Percentiles rank a stretch among this genome's conserved stretches.
Conservation (phyloP, 768 basidiomycete species). For the Pleurotus djamor region DNA sequence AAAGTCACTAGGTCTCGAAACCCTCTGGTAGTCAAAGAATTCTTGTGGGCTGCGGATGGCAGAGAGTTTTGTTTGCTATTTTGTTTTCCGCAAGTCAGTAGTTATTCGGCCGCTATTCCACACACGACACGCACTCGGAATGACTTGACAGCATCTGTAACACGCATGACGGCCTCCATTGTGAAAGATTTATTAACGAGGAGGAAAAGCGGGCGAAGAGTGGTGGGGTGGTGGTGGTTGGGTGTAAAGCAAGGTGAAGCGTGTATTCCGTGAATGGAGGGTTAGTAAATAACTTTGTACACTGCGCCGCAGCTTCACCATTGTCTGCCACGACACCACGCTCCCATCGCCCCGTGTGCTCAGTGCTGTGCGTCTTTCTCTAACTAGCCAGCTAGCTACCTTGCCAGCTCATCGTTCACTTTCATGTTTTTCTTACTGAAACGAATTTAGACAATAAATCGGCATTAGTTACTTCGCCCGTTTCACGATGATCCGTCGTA, state of each 20-base stretch:
- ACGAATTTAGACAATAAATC: background rate
- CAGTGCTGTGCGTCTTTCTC: background rate
- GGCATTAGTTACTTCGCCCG: conserved; percentile 7
- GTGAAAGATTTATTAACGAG: conserved; percentile 8
- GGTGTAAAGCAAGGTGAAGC: conserved; percentile 9
- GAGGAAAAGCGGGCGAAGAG: background rate
- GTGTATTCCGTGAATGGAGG: conserved; percentile 9
- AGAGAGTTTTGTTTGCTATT: conserved; percentile 79
- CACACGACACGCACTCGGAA: conserved; percentile 2
- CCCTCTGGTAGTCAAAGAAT: conserved; percentile 81
- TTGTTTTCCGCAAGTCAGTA: conserved; percentile 46
- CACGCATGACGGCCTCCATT: conserved; percentile 70
- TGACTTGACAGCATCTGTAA: conserved; percentile 63
- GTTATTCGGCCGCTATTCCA: background rate
- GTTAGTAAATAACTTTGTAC: background rate
- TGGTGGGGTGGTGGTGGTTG: conserved; percentile 3
- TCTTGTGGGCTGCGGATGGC: conserved; percentile 70
- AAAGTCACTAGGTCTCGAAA: conserved; percentile 82
- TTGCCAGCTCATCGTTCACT: conserved; percentile 11
- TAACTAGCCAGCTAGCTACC: background rate
- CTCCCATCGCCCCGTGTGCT: conserved; percentile 1
- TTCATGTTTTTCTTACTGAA: conserved; percentile 14
- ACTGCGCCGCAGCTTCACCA: conserved; percentile 14
- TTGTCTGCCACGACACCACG: conserved; percentile 10
- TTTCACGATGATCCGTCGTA: conserved; percentile 65